Evolutionary conservation across 2,329 filamentous ascomycete genomes (phyloP).

Genomic region (Byssochlamys sp.): DNA sequence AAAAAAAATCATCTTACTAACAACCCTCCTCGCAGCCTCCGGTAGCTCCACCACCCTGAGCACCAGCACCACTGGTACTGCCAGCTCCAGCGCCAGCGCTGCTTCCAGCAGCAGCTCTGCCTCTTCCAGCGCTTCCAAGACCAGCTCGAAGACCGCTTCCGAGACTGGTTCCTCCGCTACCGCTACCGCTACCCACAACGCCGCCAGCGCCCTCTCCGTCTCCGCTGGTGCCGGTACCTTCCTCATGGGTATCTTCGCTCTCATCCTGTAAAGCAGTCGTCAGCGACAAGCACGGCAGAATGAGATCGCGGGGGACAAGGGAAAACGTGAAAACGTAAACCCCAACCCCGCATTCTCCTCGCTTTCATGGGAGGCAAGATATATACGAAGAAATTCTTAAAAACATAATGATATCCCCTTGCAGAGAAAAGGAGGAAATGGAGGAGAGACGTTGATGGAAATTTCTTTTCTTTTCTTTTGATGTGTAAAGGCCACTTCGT

Average conservation of each 20-base stretch:
- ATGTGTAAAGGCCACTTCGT: not conserved
- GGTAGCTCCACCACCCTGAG: not conserved
- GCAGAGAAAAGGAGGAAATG: not conserved
- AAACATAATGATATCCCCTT: not conserved
- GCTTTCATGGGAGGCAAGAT: not conserved
- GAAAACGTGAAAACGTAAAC: not conserved
- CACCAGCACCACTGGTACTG: constrained; percentile 3
- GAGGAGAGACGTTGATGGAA: not conserved
- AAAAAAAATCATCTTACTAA: not conserved
- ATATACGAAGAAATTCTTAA: not conserved
- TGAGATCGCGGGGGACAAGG: not conserved
- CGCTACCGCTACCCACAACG: constrained; percentile 12
- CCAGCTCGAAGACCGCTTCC: constrained; percentile 7
- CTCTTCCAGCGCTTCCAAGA: constrained; percentile 6
- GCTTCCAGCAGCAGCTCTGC: constrained; percentile 9
- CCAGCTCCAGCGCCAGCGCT: constrained; percentile 8
- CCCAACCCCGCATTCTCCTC: not conserved
- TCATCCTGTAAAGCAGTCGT: constrained; percentile 12
- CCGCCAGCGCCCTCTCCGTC: constrained; percentile 16
- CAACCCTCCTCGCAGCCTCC: not conserved
- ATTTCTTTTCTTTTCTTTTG: not conserved
- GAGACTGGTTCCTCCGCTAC: constrained; percentile 9
- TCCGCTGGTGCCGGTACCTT: constrained; percentile 21
- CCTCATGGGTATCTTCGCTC: constrained; percentile 17
- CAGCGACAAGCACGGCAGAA: not conserved